These are phyloP conservation scores for Pichia kudriavzevii DNA, from an alignment of 1,139 yeast species.

Conservation along the genomic window DNA sequence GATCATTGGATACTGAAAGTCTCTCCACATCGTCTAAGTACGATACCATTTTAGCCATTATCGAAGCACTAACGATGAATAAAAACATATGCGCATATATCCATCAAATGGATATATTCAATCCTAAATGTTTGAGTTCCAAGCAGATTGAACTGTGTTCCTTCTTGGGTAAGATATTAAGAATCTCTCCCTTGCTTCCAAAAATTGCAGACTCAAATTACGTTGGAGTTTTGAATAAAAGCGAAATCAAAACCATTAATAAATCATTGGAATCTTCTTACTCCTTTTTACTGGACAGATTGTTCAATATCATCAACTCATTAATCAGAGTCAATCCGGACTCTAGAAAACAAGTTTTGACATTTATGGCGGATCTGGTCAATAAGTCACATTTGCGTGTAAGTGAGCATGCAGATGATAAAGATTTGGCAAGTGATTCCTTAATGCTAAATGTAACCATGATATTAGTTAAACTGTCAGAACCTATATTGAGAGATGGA, in stretches of 20 bases:
- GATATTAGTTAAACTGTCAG: conserved; percentile 61
- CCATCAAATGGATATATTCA: conserved; percentile 49
- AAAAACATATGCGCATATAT: conserved; percentile 59
- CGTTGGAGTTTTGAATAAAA: conserved; percentile 33
- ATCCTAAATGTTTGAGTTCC: conserved; percentile 37
- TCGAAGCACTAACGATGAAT: conserved; percentile 53
- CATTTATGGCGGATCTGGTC: conserved; percentile 63
- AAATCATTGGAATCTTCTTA: conserved; percentile 57
- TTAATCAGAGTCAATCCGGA: conserved; percentile 68
- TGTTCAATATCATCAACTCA: conserved; percentile 64
- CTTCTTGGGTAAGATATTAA: conserved; percentile 68
- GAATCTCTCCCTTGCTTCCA: conserved; percentile 64
- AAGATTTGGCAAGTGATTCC: conserved; percentile 67
- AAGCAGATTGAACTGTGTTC: conserved; percentile 53
- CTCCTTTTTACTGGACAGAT: conserved; percentile 45
- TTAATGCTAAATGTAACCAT: conserved; percentile 72
- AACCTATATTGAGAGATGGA: conserved; percentile 69
- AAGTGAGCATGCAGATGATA: conserved; percentile 74
- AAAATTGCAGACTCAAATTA: conserved; percentile 42
- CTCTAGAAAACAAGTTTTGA: conserved; percentile 55
- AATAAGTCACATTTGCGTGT: conserved; percentile 80
- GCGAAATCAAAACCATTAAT: conserved; percentile 40
- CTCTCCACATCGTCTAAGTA: conserved; percentile 38
- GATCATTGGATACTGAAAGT: conserved; percentile 31
- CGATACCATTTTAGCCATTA: conserved; percentile 43